Evolutionary conservation across 73 alveolate species (phyloP).

Genomic region (Paramecium bursaria): DNA sequence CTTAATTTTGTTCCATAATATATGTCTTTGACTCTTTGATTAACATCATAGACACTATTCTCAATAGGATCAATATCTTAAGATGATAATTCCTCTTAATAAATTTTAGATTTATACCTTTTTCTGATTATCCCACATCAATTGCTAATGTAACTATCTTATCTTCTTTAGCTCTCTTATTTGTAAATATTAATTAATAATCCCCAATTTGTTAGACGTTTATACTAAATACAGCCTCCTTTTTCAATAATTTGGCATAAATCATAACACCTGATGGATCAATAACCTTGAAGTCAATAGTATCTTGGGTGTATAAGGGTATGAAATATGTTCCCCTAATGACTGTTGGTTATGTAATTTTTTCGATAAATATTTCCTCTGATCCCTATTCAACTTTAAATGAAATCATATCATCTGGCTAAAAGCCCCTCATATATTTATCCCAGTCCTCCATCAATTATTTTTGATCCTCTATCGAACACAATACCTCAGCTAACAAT

Average conservation of each 20-base stretch:
- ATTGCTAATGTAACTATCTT: conserved; percentile 46
- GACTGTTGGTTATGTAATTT: conserved; percentile 10
- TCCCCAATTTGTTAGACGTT: conserved; percentile 30
- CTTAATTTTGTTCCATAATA: conserved; percentile 35
- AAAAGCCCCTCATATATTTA: conserved; percentile 59
- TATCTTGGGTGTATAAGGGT: conserved; percentile 19
- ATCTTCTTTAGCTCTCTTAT: conserved; percentile 48
- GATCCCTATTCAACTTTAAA: conserved; percentile 27
- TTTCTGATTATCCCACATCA: conserved; percentile 44
- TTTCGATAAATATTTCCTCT: conserved; percentile 47
- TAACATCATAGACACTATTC: background rate
- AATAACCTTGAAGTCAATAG: conserved; percentile 40
- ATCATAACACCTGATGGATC: conserved; percentile 60
- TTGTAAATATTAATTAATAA: conserved; percentile 18
- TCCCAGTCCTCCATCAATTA: conserved; percentile 51
- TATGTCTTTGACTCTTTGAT: conserved; percentile 1
- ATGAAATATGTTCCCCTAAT: conserved; percentile 55
- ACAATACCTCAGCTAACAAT: background rate
- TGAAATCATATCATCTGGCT: conserved; percentile 56
- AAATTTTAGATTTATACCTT: conserved; percentile 1
- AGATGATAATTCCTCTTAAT: conserved; percentile 9
- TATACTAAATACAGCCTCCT: conserved; percentile 52
- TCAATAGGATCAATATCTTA: conserved; percentile 55
- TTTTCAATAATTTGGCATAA: conserved; percentile 51
- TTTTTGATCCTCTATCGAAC: conserved; percentile 10